A percentile compares a stretch with the other conserved stretches of the same genome.
These are phyloP conservation scores for Hypoxylon sp. DNA, from an alignment of 2,329 filamentous ascomycete genomes.

Conservation along the genomic window DNA sequence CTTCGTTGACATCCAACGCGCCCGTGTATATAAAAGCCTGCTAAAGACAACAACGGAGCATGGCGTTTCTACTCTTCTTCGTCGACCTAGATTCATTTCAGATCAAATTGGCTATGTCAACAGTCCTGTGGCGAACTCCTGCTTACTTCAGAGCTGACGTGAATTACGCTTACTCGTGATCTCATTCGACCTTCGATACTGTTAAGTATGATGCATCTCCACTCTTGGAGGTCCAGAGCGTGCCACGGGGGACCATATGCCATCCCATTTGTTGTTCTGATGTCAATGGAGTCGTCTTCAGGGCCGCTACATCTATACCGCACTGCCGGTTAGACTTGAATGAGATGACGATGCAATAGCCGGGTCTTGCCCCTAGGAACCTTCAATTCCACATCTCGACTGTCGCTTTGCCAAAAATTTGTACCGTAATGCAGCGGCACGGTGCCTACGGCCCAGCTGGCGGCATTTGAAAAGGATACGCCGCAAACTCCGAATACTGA, in stretches of 20 bases:
- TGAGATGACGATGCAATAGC: not conserved
- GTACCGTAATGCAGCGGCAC: not conserved
- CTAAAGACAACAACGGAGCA: not conserved
- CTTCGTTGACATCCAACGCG: not conserved
- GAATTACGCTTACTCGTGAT: not conserved
- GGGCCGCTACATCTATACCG: not conserved
- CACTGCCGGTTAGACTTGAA: not conserved
- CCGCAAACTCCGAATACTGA: conserved; percentile 1
- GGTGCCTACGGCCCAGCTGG: not conserved
- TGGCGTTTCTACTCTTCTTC: not conserved
- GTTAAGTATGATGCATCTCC: not conserved
- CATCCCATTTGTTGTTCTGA: not conserved
- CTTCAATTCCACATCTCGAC: not conserved
- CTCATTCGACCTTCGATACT: not conserved
- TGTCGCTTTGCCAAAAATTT: conserved; percentile 5
- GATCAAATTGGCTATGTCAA: not conserved
- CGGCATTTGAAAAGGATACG: not conserved
- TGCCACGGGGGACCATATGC: not conserved
- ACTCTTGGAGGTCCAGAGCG: no score
- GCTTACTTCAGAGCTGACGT: not conserved
- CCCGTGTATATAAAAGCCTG: not conserved
- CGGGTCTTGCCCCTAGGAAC: not conserved
- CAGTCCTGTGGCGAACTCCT: not conserved
- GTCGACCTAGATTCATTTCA: not conserved
- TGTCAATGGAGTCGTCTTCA: not conserved